Evolutionary conservation across 2,329 filamentous ascomycete genomes (phyloP), one percentile per base, ranked within the genome.

Genomic region (Sclerotinia sclerotiorum): DNA sequence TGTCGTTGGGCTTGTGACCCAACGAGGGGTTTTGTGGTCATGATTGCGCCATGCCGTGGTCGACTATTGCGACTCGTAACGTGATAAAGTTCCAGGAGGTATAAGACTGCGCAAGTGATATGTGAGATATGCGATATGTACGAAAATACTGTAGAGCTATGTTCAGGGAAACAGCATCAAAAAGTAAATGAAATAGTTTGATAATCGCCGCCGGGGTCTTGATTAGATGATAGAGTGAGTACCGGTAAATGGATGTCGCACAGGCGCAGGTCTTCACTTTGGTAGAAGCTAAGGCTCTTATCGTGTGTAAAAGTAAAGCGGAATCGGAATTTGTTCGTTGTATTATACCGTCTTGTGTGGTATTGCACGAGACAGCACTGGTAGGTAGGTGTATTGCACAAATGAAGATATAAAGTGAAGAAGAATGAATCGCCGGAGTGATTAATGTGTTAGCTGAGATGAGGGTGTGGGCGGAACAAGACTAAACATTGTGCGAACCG

Each of bases 11-110:
- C 71, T 54, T 67, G 65, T 52, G 65, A 67, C 65, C 65, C 65
- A 52, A 67, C 56, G 65, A 67, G 65, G 70, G 73, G 72, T 74
- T 74, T 73, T 27, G 72, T 69, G 67, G 75, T 77, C 76, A 77
- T 77, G 72, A 74, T 76, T 72, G 60, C 66, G 65, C 65, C 65
- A 67, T 67, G 49, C 65, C 65, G 56, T 63, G 57, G 48, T 62
- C 55, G 46, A 67, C 48, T n/a, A 62, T 52, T 67, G 57, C 65
- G 65, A 63, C 51, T 68, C 13, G 29, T 56, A 52, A 24, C 32
- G 39, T 58, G 46, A 42, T 52, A 21, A 57, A 49, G 13, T 17
- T 39, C 29, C 11, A 44, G 17, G 19, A 57, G 24, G 10, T 57
- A 19, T 54, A 42, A 39, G 29, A 19, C 44, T 39, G 58, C 58